Conservation (phyloP, 768 basidiomycete genomes). For the Lentinula detonsa region DNA sequence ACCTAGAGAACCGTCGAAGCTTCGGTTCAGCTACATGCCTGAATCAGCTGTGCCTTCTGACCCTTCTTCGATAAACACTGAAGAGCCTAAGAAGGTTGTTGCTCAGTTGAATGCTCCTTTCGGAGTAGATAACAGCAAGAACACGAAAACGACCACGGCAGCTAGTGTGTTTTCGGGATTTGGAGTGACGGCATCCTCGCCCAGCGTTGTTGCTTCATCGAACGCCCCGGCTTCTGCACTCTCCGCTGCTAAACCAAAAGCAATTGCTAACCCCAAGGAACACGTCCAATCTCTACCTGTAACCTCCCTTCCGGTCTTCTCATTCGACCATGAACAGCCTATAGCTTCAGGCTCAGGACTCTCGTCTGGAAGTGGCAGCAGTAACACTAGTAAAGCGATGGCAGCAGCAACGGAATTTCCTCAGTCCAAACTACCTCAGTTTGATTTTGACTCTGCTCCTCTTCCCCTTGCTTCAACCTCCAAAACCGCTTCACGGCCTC, state of each 20-base stretch:
- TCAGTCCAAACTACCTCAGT: constrained; percentile 39
- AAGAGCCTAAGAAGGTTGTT: neutral
- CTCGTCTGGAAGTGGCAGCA: constrained; percentile 19
- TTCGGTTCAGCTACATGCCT: constrained; percentile 65
- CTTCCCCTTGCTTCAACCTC: constrained; percentile 7
- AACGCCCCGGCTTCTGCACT: constrained; percentile 17
- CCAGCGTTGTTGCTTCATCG: constrained; percentile 7
- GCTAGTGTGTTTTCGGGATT: constrained; percentile 12
- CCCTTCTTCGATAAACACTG: neutral
- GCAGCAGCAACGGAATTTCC: constrained; percentile 32
- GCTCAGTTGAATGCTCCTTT: no score
- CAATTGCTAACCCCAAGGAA: constrained; percentile 18
- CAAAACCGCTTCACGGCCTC: neutral
- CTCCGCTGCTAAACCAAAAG: constrained; percentile 8
- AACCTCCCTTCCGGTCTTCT: constrained; percentile 29
- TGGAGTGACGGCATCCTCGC: neutral
- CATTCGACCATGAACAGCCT: constrained; percentile 23
- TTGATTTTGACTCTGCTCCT: constrained; percentile 23
- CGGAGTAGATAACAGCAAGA: neutral
- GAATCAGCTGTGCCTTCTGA: constrained; percentile 22
- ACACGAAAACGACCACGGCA: neutral
- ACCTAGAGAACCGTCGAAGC: constrained; percentile 75
- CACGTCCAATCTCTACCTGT: constrained; percentile 22
- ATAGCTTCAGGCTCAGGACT: constrained; percentile 15
- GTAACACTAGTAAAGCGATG: constrained; percentile 16